Conservation (phyloP, 2,329 filamentous ascomycete genomes). For the Ascochyta viciae-villosae region DNA sequence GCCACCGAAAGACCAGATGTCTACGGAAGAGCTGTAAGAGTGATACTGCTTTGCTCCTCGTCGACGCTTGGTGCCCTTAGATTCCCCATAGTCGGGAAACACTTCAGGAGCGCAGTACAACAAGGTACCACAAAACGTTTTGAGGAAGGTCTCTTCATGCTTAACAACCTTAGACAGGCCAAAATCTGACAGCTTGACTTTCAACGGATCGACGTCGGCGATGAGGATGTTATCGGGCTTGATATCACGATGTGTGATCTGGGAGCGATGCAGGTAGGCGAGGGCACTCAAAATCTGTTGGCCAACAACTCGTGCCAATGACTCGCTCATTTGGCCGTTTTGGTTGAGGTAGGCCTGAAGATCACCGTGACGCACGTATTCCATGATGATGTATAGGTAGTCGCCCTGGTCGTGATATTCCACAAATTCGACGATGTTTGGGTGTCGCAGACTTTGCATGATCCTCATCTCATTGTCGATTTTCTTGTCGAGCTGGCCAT, state of each 20-base stretch:
- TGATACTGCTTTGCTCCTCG: conserved; percentile 58
- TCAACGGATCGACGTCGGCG: conserved; percentile 72
- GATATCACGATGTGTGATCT: conserved; percentile 97
- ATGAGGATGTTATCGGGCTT: conserved; percentile 98
- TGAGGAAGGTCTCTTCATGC: conserved; percentile 87
- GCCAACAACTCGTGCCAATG: conserved; percentile 73
- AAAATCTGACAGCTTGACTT: conserved; percentile 94
- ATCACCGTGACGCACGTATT: conserved; percentile 84
- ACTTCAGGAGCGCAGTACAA: conserved; percentile 97
- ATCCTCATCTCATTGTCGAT: conserved; percentile 98
- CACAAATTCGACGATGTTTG: conserved; percentile 89
- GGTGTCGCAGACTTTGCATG: conserved; percentile 84
- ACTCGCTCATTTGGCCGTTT: conserved; percentile 69
- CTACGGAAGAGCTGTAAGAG: conserved; percentile 88
- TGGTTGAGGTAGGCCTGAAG: conserved; percentile 74
- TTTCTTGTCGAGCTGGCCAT: conserved; percentile 86
- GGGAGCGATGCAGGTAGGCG: conserved; percentile 82
- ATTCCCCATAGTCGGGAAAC: conserved; percentile 80
- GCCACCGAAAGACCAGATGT: conserved; percentile 95
- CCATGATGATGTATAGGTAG: conserved; percentile 95
- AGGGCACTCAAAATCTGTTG: conserved; percentile 81
- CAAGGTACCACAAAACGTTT: conserved; percentile 95
- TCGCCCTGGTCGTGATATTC: conserved; percentile 85
- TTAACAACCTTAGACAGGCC: conserved; percentile 94
- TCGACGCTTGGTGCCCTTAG: conserved; percentile 68